Percentiles rank a stretch among this genome's conserved stretches.
Evolutionary conservation across 768 basidiomycete genomes (phyloP).

Genomic region (Suillus spraguei): DNA sequence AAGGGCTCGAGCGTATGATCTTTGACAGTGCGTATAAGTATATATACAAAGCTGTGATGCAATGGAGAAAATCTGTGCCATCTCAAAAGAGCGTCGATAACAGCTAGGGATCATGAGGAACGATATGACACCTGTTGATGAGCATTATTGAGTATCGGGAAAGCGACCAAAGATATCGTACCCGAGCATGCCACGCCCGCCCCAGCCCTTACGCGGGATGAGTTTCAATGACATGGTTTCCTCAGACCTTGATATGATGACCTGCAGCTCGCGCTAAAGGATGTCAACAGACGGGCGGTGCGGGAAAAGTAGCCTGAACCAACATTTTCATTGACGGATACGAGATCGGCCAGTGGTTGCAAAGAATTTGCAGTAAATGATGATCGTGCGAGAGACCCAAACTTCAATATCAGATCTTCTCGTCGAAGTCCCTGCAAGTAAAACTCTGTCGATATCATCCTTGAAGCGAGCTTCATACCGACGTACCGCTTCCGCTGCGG

Average conservation of each 20-base stretch:
- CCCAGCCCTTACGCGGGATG: slow-evolving; percentile 78
- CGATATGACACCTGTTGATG: slow-evolving; percentile 57
- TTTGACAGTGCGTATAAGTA: background rate
- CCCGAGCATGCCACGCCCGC: slow-evolving; percentile 86
- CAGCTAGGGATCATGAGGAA: slow-evolving; percentile 40
- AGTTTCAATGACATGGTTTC: slow-evolving; percentile 53
- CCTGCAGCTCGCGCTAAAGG: slow-evolving; percentile 55
- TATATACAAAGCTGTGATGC: background rate
- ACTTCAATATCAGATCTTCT: slow-evolving; percentile 73
- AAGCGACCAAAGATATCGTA: slow-evolving; percentile 35
- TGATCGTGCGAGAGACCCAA: slow-evolving; percentile 60
- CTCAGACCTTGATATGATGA: slow-evolving; percentile 58
- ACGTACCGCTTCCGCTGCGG: slow-evolving; percentile 80
- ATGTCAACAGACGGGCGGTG: slow-evolving; percentile 8
- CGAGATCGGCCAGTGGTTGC: slow-evolving; percentile 72
- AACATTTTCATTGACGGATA: slow-evolving; percentile 79
- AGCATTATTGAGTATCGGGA: slow-evolving; percentile 8
- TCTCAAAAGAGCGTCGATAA: background rate
- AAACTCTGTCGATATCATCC: slow-evolving; percentile 6
- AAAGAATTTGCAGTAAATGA: slow-evolving; percentile 60
- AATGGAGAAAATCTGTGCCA: background rate
- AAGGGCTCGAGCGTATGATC: background rate
- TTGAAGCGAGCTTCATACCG: slow-evolving; percentile 15
- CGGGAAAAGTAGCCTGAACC: slow-evolving; percentile 26
- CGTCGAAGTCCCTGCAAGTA: slow-evolving; percentile 60